A percentile compares a stretch with the other conserved stretches of the same genome.
Conservation (phyloP, 2,329 filamentous ascomycete species). For the Calonectria henricotiae region DNA sequence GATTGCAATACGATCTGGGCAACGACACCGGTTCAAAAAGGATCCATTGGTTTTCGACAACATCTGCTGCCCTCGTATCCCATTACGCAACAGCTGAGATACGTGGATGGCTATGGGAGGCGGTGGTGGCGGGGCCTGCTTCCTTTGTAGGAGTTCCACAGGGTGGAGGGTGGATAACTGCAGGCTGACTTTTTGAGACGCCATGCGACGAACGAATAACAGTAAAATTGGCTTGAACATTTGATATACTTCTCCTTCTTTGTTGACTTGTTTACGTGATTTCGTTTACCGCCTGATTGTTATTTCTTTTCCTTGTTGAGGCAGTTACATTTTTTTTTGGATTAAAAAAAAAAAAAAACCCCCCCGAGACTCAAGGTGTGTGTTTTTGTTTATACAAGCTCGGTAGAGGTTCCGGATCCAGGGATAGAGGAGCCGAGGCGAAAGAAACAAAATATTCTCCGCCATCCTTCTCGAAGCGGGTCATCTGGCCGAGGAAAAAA, state of each 20-base stretch:
- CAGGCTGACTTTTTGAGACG: slow-evolving; percentile 17
- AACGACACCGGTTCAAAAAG: background rate
- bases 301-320: background rate
- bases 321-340: no score
- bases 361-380: background rate
- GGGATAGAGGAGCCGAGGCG: slow-evolving; percentile 2
- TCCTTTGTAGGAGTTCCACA: slow-evolving; percentile 22
- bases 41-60: background rate
- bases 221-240: background rate
- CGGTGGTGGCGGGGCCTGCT: background rate
- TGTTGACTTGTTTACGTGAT: background rate
- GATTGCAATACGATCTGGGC: background rate
- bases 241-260: background rate
- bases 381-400: background rate
- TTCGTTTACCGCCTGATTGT: background rate
- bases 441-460: slow-evolving; percentile 5
- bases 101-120: background rate
- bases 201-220: slow-evolving; percentile 26
- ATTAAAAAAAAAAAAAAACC: background rate
- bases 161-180: slow-evolving; percentile 24
- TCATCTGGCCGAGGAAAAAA: background rate
- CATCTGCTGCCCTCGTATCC: background rate
- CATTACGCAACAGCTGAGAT: background rate
- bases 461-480: background rate
- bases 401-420: slow-evolving; percentile 5